These are phyloP conservation scores for Phaffia australis DNA, from an alignment of 768 basidiomycete genomes.

Conservation along the genomic window DNA sequence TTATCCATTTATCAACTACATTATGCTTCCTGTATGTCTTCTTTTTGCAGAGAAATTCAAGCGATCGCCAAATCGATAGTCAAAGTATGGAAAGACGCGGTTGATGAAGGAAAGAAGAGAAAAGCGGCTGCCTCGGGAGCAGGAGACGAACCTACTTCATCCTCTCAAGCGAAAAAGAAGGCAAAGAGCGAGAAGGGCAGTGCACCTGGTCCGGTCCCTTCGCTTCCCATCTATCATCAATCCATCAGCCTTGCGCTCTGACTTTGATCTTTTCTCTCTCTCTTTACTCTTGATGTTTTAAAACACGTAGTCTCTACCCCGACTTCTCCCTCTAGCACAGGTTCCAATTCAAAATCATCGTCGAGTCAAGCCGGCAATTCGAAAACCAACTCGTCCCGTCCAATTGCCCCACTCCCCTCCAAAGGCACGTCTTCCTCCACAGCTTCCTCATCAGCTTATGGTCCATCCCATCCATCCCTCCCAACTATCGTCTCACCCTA, in stretches of 20 bases:
- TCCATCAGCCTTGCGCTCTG: too few species aligned
- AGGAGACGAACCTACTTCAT: not conserved
- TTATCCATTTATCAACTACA: too few species aligned
- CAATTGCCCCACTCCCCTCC: slow-evolving; percentile 1
- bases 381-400: not conserved
- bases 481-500: slow-evolving; percentile 22
- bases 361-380: slow-evolving; percentile 6
- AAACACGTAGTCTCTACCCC: not conserved
- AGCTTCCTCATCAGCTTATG: slow-evolving; percentile 25
- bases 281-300: not conserved
- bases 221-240: not conserved
- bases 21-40: not conserved
- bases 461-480: not conserved
- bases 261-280: too few species aligned
- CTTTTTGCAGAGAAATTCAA: slow-evolving; percentile 51
- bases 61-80: slow-evolving; percentile 83
- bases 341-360: slow-evolving; percentile 15
- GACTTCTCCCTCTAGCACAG: slow-evolving; percentile 3
- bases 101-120: slow-evolving; percentile 47
- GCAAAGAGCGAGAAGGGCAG: slow-evolving; percentile 12
- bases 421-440: slow-evolving; percentile 20
- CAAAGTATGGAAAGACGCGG: slow-evolving; percentile 80
- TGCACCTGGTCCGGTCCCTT: slow-evolving; percentile 4
- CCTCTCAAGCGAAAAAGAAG: slow-evolving; percentile 15
- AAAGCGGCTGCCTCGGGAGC: slow-evolving; percentile 11